These are phyloP conservation scores for Mrakia blollopis DNA, from an alignment of 768 basidiomycete species.

Conservation along the genomic window DNA sequence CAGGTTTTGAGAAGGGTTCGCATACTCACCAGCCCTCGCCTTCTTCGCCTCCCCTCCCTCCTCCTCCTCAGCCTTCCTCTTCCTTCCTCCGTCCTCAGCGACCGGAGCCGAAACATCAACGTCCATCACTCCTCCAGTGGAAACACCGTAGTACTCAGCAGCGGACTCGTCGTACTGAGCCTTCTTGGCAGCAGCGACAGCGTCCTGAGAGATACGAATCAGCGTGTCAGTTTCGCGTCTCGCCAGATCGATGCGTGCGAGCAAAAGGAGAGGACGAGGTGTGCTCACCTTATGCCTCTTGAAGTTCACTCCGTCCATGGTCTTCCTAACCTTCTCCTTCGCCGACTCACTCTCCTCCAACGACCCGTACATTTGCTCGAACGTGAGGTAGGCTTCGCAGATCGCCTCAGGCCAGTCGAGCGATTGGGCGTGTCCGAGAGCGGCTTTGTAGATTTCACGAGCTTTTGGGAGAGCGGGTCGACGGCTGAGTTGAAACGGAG, in stretches of 20 bases:
- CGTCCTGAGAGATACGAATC: neutral
- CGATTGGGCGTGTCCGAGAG: slow-evolving; percentile 56
- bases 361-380: slow-evolving; percentile 77
- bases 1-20: neutral
- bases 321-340: slow-evolving; percentile 34
- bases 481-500: slow-evolving; percentile 36
- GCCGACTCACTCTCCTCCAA: slow-evolving; percentile 50
- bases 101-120: slow-evolving; percentile 22
- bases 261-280: neutral
- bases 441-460: slow-evolving; percentile 61
- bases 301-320: slow-evolving; percentile 58
- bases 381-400: slow-evolving; percentile 84
- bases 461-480: slow-evolving; percentile 51
- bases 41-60: slow-evolving; percentile 50
- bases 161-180: slow-evolving; percentile 42
- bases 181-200: slow-evolving; percentile 15
- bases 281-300: slow-evolving; percentile 59
- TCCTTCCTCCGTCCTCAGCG: slow-evolving; percentile 48
- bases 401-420: slow-evolving; percentile 94
- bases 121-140: slow-evolving; percentile 37
- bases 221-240: neutral
- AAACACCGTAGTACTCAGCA: slow-evolving; percentile 49
- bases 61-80: slow-evolving; percentile 51
- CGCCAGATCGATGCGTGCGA: neutral
- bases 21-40: slow-evolving; percentile 25